Conservation (phyloP, 305 asterid species). For the Fraxinus sp. region DNA sequence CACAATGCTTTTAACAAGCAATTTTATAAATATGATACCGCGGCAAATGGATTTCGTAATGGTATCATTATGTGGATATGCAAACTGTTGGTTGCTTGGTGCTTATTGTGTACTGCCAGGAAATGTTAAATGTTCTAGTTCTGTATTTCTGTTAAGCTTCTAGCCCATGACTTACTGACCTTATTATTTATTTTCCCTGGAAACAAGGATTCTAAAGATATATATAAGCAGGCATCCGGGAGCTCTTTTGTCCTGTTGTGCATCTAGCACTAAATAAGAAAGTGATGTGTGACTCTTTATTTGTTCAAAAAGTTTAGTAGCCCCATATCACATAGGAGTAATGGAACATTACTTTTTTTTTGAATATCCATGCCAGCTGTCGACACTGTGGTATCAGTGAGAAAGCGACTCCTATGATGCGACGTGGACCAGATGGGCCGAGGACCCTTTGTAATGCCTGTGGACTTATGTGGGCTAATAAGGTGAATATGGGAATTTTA, state of each 20-base stretch:
- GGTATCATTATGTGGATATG: not conserved
- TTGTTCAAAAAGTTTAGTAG: not conserved
- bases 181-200: not conserved
- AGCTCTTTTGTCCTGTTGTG: not conserved
- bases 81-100: not conserved
- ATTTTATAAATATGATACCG: not conserved
- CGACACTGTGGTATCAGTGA: conserved; percentile 69
- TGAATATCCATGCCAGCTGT: conserved; percentile 42
- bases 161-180: not conserved
- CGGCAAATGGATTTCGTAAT: not conserved
- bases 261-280: not conserved
- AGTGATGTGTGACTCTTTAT: not conserved
- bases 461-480: conserved; percentile 90
- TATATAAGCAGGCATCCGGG: not conserved
- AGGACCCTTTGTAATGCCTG: conserved; percentile 88
- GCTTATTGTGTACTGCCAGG: not conserved
- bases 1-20: not conserved
- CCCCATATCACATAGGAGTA: not conserved
- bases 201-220: not conserved
- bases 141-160: not conserved
- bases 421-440: conserved; percentile 83
- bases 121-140: not conserved
- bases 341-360: not conserved
- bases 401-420: conserved; percentile 82
- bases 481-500: conserved; percentile 38